Percentiles rank a stretch among this genome's conserved stretches.
These are phyloP conservation scores for Bathelium albidoporum DNA, from an alignment of 495 filamentous ascomycete genomes.

Conservation along the genomic window DNA sequence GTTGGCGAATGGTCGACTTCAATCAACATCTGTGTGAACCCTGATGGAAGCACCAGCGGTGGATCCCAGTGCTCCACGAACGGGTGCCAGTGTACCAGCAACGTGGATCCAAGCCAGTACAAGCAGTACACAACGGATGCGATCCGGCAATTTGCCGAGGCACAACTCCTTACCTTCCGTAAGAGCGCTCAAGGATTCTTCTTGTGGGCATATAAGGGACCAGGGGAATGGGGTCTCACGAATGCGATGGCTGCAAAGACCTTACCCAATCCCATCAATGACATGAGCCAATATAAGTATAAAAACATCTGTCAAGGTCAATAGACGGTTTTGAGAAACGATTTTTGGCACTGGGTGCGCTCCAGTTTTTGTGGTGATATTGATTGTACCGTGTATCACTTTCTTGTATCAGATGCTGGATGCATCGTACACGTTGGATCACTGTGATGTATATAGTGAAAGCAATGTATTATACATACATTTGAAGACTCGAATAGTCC, in stretches of 20 bases:
- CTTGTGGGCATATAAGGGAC: conserved; percentile 32
- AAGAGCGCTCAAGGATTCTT: conserved; percentile 30
- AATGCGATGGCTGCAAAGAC: conserved; percentile 23
- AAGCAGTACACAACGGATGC: conserved; percentile 27
- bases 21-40: conserved; percentile 30
- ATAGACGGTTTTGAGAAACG: neutral
- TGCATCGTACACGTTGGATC: neutral
- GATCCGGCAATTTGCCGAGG: conserved; percentile 33
- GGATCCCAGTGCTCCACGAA: conserved; percentile 17
- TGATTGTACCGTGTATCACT: neutral
- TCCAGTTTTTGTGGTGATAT: neutral
- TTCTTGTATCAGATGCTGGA: neutral
- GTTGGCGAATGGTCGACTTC: conserved; percentile 34
- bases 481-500: neutral
- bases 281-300: conserved; percentile 23
- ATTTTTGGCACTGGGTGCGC: neutral
- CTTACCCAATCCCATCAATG: conserved; percentile 29
- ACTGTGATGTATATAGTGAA: neutral
- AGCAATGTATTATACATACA: neutral
- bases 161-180: conserved; percentile 34
- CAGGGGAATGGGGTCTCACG: conserved; percentile 33
- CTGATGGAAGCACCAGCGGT: conserved; percentile 23
- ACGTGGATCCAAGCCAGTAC: conserved; percentile 25
- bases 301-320: conserved; percentile 23
- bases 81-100: conserved; percentile 27